phyloP scores from a whole-genome alignment of 306 rosid genomes.

The Ormosia semicastrata region DNA sequence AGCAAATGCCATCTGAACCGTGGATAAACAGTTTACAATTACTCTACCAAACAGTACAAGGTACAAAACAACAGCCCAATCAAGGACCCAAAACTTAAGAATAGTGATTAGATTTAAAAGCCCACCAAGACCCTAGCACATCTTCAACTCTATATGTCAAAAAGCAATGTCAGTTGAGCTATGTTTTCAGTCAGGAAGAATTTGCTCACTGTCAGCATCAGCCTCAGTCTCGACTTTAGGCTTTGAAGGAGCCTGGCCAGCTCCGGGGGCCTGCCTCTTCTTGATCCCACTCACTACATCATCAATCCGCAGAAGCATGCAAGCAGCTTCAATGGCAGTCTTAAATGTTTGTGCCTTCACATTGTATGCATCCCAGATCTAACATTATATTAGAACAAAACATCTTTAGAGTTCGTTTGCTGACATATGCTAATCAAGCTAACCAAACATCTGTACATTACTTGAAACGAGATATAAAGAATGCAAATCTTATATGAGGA shows the following conservation, averaged over 20 bases:
- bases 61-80: conserved; percentile 22
- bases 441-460: neutral
- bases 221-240: conserved; percentile 77
- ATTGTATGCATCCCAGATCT: conserved; percentile 97
- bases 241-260: conserved; percentile 57
- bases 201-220: conserved; percentile 87
- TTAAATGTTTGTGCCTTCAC: conserved; percentile 96
- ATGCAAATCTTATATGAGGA: neutral
- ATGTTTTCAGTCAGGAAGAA: conserved; percentile 61
- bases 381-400: conserved; percentile 14
- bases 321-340: conserved; percentile 97
- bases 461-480: neutral
- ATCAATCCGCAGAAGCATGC: conserved; percentile 96
- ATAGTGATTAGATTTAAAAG: conserved; percentile 8
- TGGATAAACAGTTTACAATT: neutral
- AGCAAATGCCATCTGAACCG: conserved; percentile 1
- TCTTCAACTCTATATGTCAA: conserved; percentile 24
- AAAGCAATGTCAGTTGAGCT: conserved; percentile 23
- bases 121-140: conserved; percentile 23
- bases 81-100: conserved; percentile 35
- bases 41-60: conserved; percentile 3
- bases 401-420: conserved; percentile 13
- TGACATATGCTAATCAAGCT: neutral
- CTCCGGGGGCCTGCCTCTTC: conserved; percentile 87
- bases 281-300: conserved; percentile 97